Percentiles rank a stretch among this genome's conserved stretches.
Conservation (phyloP, 2,329 filamentous ascomycete species). For the Albifimbria verrucaria region DNA sequence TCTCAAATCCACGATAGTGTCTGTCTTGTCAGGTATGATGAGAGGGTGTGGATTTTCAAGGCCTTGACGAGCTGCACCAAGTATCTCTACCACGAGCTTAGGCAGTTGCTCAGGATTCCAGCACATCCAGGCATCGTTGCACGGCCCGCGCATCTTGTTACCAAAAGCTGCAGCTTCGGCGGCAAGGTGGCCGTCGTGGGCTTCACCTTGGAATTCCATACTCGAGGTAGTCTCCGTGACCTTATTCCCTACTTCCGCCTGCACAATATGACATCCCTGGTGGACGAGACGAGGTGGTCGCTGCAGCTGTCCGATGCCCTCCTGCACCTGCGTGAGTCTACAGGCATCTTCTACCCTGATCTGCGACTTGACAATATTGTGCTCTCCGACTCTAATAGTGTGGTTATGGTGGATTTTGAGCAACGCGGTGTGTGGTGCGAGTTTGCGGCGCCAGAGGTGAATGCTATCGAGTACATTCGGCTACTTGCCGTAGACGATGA, state of each 20-base stretch:
- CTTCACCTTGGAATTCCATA: conserved; percentile 54
- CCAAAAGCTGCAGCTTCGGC: conserved; percentile 54
- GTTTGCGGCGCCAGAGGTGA: conserved; percentile 58
- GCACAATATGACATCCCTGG: conserved; percentile 37
- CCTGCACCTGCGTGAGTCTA: conserved; percentile 43
- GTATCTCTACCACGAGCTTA: conserved; percentile 60
- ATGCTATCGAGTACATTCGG: conserved; percentile 56
- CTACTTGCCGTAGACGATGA: conserved; percentile 48
- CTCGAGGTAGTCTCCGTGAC: conserved; percentile 53
- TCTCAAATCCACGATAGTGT: conserved; percentile 58
- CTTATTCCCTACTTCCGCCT: conserved; percentile 48
- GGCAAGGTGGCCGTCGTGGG: conserved; percentile 53
- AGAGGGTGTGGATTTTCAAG: conserved; percentile 51
- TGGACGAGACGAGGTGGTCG: conserved; percentile 51
- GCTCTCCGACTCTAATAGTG: conserved; percentile 41
- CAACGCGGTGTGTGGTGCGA: conserved; percentile 62
- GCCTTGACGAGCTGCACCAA: conserved; percentile 55
- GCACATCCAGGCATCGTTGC: conserved; percentile 52
- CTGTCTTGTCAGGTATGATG: conserved; percentile 46
- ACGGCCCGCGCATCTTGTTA: conserved; percentile 50
- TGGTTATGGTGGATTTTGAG: conserved; percentile 60
- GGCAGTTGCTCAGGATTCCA: conserved; percentile 48
- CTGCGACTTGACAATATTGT: conserved; percentile 59
- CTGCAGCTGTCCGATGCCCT: conserved; percentile 50
- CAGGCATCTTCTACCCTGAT: conserved; percentile 53